These are phyloP conservation scores for Irpex sp. DNA, from an alignment of 1,284 basidiomycete genomes.

Conservation along the genomic window DNA sequence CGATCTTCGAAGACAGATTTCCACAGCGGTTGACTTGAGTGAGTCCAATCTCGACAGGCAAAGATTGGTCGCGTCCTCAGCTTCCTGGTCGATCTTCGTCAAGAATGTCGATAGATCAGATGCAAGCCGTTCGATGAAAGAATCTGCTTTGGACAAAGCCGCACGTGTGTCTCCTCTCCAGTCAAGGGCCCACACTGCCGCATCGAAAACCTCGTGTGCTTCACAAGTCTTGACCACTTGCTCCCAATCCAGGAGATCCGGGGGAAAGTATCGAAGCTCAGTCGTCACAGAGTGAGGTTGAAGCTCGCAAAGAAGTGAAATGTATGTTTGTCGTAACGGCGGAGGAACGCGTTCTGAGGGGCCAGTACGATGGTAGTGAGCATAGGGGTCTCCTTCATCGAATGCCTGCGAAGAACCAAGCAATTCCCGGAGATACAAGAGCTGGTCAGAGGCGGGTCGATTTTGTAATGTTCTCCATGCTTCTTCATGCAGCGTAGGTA, in stretches of 20 bases:
- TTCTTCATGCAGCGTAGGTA: constrained; percentile 59
- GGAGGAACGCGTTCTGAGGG: constrained; percentile 44
- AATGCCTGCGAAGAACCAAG: constrained; percentile 55
- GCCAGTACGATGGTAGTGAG: constrained; percentile 18
- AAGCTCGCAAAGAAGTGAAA: constrained; percentile 71
- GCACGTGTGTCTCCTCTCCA: constrained; percentile 57
- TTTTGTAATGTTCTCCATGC: constrained; percentile 48
- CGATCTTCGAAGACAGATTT: constrained; percentile 49
- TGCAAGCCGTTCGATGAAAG: constrained; percentile 56
- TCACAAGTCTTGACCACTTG: constrained; percentile 67
- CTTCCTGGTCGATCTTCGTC: constrained; percentile 6
- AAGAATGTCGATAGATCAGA: constrained; percentile 34
- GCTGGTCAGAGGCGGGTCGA: constrained; percentile 52
- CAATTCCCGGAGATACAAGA: constrained; percentile 78
- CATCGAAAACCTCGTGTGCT: constrained; percentile 63
- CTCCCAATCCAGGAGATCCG: constrained; percentile 56
- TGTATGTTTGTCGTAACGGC: constrained; percentile 57
- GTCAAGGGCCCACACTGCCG: constrained; percentile 82
- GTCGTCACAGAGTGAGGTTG: constrained; percentile 66
- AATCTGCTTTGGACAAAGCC: constrained; percentile 67
- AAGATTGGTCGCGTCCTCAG: constrained; percentile 33
- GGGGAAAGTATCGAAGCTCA: constrained; percentile 59
- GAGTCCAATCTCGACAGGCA: constrained; percentile 43
- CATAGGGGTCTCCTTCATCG: constrained; percentile 36
- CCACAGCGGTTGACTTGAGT: constrained; percentile 58